Conservation (phyloP, 2,329 filamentous ascomycete species). For the Acephala macrosclerotiorum region DNA sequence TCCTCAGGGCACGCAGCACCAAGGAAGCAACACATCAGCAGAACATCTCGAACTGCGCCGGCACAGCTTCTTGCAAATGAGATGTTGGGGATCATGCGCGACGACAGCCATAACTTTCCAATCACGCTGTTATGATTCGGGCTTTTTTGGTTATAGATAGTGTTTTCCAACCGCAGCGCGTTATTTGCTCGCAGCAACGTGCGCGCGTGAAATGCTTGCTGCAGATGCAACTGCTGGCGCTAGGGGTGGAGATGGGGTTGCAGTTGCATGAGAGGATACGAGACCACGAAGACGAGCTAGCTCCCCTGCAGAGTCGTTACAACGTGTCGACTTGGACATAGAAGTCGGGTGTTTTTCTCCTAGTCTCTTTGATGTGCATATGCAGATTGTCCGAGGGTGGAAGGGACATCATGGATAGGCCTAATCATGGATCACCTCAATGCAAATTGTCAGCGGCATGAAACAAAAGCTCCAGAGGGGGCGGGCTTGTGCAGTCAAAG, state of each 20-base stretch:
- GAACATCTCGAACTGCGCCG: slow-evolving; percentile 21
- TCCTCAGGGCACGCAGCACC: not conserved
- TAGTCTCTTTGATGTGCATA: slow-evolving; percentile 28
- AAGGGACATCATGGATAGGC: slow-evolving; percentile 26
- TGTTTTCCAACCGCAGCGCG: not conserved
- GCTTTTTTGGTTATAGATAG: not conserved
- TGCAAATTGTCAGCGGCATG: slow-evolving; percentile 29
- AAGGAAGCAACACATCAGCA: not conserved
- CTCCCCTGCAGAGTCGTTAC: not conserved
- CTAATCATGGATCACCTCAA: slow-evolving; percentile 27
- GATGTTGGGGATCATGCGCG: slow-evolving; percentile 16
- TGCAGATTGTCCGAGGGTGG: slow-evolving; percentile 29
- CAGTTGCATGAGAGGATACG: slow-evolving; percentile 15
- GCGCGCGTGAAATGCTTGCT: slow-evolving; percentile 12
- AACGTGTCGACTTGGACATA: slow-evolving; percentile 2
- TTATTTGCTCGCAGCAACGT: slow-evolving; percentile 11
- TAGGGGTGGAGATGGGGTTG: slow-evolving; percentile 1
- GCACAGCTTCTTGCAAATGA: not conserved
- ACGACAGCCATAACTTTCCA: slow-evolving; percentile 14
- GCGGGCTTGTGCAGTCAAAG: slow-evolving; percentile 26
- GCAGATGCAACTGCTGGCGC: not conserved
- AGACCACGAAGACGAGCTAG: slow-evolving; percentile 2
- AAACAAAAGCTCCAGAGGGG: slow-evolving; percentile 28
- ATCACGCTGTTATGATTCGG: slow-evolving; percentile 7
- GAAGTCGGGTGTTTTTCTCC: slow-evolving; percentile 22